Base-by-base conservation (phyloP, 495 filamentous ascomycete species). In the Letharia columbiana region DNA sequence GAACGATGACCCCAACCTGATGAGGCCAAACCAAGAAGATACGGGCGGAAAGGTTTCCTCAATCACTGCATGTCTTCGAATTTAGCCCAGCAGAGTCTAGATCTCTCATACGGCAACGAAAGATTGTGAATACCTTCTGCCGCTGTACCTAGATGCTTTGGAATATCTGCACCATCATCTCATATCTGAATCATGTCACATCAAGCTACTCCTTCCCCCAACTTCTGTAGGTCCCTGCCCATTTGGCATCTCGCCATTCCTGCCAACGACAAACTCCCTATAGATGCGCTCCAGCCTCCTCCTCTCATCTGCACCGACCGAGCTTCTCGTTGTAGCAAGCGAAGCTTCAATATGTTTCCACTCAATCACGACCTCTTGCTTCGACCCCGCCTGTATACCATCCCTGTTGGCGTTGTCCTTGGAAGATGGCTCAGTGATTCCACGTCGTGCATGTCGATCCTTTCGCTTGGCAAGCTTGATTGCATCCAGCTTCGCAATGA, bases 181-280 rank as follows among this genome's bases (percentile, higher is more conserved):
- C 23, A 52, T 5, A 54, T 33, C 10, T 23, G 28, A 31, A 31
- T 23, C 39, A 11, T 15, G 2, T 81, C 80, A 96, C 92, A 97
- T 96, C 71, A 98, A 79, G 78, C 91, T 98, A 66, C 87, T 92
- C 72, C 94, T 79, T 31, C 94, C 95, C 5, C 94, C 94, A 73
- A 98, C 84, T 76, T 98, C 94, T 74, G 84, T 94, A 37, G 85
- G 85, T 1, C 89, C 91, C 75, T 98, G 89, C 13, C 94, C 94
- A 75, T 86, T 92, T 50, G 84, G 89, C 91, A 98, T 91, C 74
- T 97, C 94, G 37, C 94, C 94, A 74, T 91, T 96, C 66, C 94
- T 82, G 11, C 91, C 91, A 10, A 87, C 87, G 7, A 96, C 84
- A 79, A 98, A 98, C 79, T 98, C 95, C 9, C 82, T 79, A 73